Base-by-base conservation (phyloP, 179 eudicot genomes). In the Vitellaria paradoxa region DNA sequence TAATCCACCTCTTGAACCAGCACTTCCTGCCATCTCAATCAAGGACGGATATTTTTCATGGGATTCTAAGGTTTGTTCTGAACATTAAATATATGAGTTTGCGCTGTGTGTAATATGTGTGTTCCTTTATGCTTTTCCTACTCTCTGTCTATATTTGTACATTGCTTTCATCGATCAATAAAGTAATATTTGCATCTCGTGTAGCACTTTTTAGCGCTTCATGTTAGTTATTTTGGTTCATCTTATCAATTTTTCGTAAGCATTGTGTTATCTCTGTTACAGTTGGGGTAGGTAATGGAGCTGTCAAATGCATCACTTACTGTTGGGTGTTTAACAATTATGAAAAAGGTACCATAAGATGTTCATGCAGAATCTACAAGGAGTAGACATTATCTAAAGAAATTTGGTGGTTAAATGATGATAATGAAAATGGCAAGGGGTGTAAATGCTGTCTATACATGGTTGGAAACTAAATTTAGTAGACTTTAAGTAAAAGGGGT, bases 11-110 rank as follows among this genome's bases (percentile, higher is more conserved):
- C 85, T 87, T 79, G 89, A 87, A 73, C 93, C 91, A 49, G 86
- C 73, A 68, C 85, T 87, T 85, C 92, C 98, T 26, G 97, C 97
- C 63, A 84, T 93, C 81, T 91, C 96, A 60, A 93, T 93, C 80
- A 87, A 78, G 84, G 81, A 86, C 63, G 98, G 98, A 72, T 77
- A 72, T 67, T 93, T 91, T 82, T 89, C 98, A 64, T 93, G 98
- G 98, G 94, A 91, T 73, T 77, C 91, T 68, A 88, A 93, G 94
- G 97, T 92, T 75, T 65, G 3, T 42, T 56, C 15, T 70, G 52
- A 74, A 74, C 55, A 6, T 61, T 56, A 23, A 50, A 56, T 65
- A 71, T 7, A n/a, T 2, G 14, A 30, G 37, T 8, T 17, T 77
- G 2, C 18, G 5, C 56, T 60, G 50, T 65, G 30, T 45, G 6